Evolutionary conservation across 1,284 basidiomycete species (phyloP), one percentile per base, ranked within the genome.

Genomic region (Marasmius oreades): DNA sequence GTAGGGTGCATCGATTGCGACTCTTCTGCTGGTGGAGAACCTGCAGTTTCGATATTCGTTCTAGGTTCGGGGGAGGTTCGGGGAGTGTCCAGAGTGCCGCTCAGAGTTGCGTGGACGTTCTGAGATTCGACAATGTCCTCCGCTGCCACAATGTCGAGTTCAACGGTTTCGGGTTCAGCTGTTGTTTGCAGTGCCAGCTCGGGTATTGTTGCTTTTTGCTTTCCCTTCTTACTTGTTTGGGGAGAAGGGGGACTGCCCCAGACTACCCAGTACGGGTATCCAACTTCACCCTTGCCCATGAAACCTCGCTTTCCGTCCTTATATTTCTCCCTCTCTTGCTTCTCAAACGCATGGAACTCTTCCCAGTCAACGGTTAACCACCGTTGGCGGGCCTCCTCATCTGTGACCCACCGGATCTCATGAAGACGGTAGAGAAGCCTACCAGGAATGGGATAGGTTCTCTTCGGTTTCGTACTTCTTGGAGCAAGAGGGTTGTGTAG

Each of bases 41-140:
- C 26, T 11, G 47, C 14, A 18, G 24, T 42, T 14, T 50, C 47
- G 2, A 16, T 16, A 5, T n/a, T 18, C 3, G n/a, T 14, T 14
- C 18, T 26, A 16, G 24, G 47, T 33, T 18, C 31, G 4, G 28
- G 23, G 3, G 47, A 18, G 12, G 24, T 16, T 14, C 28, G n/a
- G 14, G 47, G 28, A 11, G 28, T n/a, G 12, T 50, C 47, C n/a
- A 50, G 14, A 18, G 47, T 50, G 10, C 47, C 47, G 31, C 47
- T 50, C 24, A 50, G 28, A n/a, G 47, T 50, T n/a, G 47, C 47
- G 14, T 50, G 47, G 18, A 50, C 26, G 28, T 33, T 50, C 47
- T 50, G 47, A 20, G 26, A 31, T 18, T 50, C 47, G 26, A 28
- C 20, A 28, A 46, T 12, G 18, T 46, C 45, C 26, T 46, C 45